Evolutionary conservation across 2,329 filamentous ascomycete genomes (phyloP).

Genomic region (Pseudocercospora eumusae): DNA sequence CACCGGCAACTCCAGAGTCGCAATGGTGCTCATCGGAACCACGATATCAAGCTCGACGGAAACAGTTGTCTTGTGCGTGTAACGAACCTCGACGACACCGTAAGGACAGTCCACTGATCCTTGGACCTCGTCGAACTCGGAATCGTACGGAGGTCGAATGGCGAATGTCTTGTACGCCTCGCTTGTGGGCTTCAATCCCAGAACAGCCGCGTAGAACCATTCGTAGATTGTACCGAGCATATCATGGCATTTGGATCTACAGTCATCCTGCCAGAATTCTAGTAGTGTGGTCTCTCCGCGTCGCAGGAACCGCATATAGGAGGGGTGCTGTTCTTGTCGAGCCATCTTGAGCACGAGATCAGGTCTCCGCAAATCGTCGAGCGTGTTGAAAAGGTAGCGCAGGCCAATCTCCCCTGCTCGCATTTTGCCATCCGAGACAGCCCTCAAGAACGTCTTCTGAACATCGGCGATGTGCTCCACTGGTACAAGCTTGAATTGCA

Average conservation of each 20-base stretch:
- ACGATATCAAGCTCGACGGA: background rate
- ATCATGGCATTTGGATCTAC: constrained; percentile 51
- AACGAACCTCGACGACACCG: constrained; percentile 38
- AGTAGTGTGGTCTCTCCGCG: constrained; percentile 49
- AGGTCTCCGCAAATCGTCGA: constrained; percentile 45
- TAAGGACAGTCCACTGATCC: constrained; percentile 47
- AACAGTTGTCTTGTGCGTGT: background rate
- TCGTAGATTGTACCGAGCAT: constrained; percentile 53
- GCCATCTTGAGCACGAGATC: constrained; percentile 49
- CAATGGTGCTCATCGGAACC: constrained; percentile 8
- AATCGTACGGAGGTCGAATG: constrained; percentile 44
- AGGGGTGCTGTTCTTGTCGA: constrained; percentile 51
- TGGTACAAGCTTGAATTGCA: constrained; percentile 18
- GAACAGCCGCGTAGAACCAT: constrained; percentile 50
- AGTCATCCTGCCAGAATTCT: constrained; percentile 51
- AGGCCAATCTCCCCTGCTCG: constrained; percentile 48
- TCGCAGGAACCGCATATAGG: constrained; percentile 52
- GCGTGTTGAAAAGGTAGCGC: constrained; percentile 47
- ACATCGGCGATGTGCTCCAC: constrained; percentile 9
- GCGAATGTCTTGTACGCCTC: constrained; percentile 47
- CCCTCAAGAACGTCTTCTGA: constrained; percentile 7
- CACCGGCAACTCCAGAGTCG: background rate
- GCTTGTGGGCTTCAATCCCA: constrained; percentile 43
- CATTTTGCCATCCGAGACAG: constrained; percentile 38
- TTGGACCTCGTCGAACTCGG: constrained; percentile 46